Conservation (phyloP, 2,329 filamentous ascomycete genomes). For the Pseudogymnoascus sp. region DNA sequence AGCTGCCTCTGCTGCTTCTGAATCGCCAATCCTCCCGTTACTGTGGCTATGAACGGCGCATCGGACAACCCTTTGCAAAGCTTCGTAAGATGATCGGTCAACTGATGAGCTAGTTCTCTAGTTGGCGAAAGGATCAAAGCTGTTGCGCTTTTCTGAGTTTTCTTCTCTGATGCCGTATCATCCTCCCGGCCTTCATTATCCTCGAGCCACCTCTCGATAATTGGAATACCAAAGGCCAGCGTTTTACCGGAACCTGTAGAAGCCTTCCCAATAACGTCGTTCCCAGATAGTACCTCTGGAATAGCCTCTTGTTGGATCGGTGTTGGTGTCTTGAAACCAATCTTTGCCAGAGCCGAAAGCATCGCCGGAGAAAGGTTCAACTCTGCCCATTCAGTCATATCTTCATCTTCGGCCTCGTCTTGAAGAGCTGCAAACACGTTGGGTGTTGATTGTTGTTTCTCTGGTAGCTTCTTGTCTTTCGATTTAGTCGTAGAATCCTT, state of each 20-base stretch:
- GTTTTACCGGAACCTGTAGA: conserved; percentile 97
- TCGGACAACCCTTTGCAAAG: conserved; percentile 58
- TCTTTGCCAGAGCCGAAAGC: conserved; percentile 65
- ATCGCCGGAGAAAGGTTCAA: conserved; percentile 67
- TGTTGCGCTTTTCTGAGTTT: conserved; percentile 45
- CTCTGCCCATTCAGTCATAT: conserved; percentile 72
- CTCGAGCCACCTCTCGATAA: conserved; percentile 75
- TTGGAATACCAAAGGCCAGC: conserved; percentile 86
- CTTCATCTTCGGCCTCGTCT: conserved; percentile 50
- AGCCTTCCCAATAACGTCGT: conserved; percentile 92
- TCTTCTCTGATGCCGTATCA: conserved; percentile 32
- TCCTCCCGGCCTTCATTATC: conserved; percentile 33
- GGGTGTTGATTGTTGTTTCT: conserved; percentile 19
- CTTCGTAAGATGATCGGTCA: conserved; percentile 72
- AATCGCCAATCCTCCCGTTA: conserved; percentile 89
- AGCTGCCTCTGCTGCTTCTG: conserved; percentile 88
- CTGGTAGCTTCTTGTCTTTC: conserved; percentile 20
- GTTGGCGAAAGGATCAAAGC: conserved; percentile 87
- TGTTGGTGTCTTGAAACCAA: conserved; percentile 77
- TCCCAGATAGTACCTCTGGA: conserved; percentile 72
- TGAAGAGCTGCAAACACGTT: conserved; percentile 39
- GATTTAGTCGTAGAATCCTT: conserved; percentile 26
- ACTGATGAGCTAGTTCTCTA: conserved; percentile 86
- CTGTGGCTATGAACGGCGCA: conserved; percentile 69
- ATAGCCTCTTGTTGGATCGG: conserved; percentile 74